phyloP scores from a whole-genome alignment of 2,329 filamentous ascomycete species.

The Trichoderma sp. region DNA sequence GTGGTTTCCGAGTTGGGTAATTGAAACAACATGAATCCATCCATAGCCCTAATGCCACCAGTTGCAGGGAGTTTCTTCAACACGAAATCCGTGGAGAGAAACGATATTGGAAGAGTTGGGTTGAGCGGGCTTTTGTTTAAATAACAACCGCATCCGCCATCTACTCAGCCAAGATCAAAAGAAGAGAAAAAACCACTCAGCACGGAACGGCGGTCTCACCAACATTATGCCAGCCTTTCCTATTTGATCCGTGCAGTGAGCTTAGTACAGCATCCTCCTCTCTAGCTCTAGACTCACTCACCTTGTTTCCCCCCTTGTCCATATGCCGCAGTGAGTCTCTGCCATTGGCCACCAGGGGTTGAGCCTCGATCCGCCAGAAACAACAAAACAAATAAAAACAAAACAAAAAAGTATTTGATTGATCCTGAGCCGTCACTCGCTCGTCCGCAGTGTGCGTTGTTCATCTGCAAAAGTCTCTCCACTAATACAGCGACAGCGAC shows the following conservation, averaged over 20 bases:
- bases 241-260: neutral
- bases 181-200: neutral
- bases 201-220: neutral
- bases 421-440: neutral
- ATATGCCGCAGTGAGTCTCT: neutral
- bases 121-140: neutral
- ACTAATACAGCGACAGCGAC: neutral
- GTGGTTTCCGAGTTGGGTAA: neutral
- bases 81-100: neutral
- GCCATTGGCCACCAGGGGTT: neutral
- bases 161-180: neutral
- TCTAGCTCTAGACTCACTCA: neutral
- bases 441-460: neutral
- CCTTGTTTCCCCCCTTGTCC: neutral
- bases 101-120: neutral
- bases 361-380: neutral
- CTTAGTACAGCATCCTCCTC: neutral
- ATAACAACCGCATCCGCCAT: neutral
- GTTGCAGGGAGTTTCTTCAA: neutral
- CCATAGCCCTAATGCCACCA: neutral
- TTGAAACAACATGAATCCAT: neutral
- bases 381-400: neutral
- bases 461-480: constrained; percentile 1
- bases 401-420: neutral
- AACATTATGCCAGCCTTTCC: neutral